Evolutionary conservation across 1,284 basidiomycete genomes (phyloP).

Genomic region (Jaminaea rosea): DNA sequence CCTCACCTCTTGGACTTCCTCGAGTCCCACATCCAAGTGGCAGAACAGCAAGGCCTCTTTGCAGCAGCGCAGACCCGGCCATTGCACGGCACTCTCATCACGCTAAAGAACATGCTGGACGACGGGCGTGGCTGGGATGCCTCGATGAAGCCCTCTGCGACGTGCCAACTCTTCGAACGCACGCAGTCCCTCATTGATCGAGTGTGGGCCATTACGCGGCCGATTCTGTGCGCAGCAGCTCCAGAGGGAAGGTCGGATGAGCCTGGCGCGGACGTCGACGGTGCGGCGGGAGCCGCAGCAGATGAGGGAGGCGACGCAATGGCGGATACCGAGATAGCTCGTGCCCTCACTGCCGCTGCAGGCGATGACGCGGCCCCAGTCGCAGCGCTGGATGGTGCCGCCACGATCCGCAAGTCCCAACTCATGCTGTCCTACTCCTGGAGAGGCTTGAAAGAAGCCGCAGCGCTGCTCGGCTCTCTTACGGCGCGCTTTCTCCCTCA

Average conservation of each 20-base stretch:
- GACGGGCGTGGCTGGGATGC: slow-evolving; percentile 25
- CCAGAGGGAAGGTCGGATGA: slow-evolving; percentile 27
- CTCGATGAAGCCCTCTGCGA: slow-evolving; percentile 10
- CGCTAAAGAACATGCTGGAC: slow-evolving; percentile 22
- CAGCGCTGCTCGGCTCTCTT: slow-evolving; percentile 41
- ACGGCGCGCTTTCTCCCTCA: too few relatives aligned
- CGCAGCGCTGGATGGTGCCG: slow-evolving; percentile 5
- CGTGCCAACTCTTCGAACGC: slow-evolving; percentile 19
- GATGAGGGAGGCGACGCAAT: not conserved
- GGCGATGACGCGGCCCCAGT: slow-evolving; percentile 2
- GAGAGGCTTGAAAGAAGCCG: slow-evolving; percentile 47
- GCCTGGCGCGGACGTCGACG: not conserved
- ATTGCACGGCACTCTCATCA: slow-evolving; percentile 45
- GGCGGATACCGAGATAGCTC: slow-evolving; percentile 1
- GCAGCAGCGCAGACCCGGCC: slow-evolving; percentile 34
- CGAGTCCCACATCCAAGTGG: slow-evolving; percentile 21
- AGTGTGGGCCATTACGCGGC: slow-evolving; percentile 40
- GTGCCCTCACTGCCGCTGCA: slow-evolving; percentile 5
- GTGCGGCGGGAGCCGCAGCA: not conserved
- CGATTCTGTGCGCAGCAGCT: slow-evolving; percentile 43
- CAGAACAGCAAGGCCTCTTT: slow-evolving; percentile 23
- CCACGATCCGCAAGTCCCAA: slow-evolving; percentile 42
- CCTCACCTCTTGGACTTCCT: slow-evolving; percentile 36
- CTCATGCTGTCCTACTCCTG: slow-evolving; percentile 47
- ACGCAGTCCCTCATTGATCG: slow-evolving; percentile 29